Percentiles rank a stretch among this genome's conserved stretches.
Conservation (phyloP, 2,329 filamentous ascomycete genomes). For the Cladosporium sp. region DNA sequence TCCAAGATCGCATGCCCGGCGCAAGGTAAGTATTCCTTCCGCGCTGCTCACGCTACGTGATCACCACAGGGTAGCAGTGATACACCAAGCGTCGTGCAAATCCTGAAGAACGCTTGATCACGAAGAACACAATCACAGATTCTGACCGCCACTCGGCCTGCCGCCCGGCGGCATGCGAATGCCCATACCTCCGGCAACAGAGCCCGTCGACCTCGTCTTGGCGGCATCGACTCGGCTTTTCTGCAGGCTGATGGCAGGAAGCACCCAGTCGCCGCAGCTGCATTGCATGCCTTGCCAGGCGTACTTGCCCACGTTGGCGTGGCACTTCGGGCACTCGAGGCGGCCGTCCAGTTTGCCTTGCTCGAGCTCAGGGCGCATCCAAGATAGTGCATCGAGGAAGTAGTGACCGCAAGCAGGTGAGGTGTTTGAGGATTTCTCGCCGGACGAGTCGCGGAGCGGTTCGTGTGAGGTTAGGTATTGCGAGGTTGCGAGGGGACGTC, state of each 20-base stretch:
- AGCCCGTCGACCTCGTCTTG: conserved; percentile 27
- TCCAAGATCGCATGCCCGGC: neutral
- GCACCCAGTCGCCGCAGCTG: conserved; percentile 86
- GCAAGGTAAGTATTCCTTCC: conserved; percentile 14
- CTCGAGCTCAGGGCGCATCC: conserved; percentile 89
- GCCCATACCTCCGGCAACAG: conserved; percentile 29
- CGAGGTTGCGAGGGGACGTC: conserved; percentile 62
- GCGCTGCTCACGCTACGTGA: neutral
- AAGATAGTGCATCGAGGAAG: conserved; percentile 88
- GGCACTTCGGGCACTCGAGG: conserved; percentile 82
- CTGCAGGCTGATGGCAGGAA: conserved; percentile 84
- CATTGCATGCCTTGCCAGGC: conserved; percentile 95
- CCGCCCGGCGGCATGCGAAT: conserved; percentile 36
- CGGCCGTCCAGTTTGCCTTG: conserved; percentile 80
- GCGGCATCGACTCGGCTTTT: conserved; percentile 79
- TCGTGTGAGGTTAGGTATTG: conserved; percentile 69
- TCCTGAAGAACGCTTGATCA: neutral
- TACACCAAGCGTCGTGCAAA: neutral
- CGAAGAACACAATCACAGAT: conserved; percentile 1
- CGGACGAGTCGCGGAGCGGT: conserved; percentile 21
- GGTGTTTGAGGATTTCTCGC: conserved; percentile 29
- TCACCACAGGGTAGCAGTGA: neutral
- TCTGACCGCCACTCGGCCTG: conserved; percentile 10
- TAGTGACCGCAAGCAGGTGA: conserved; percentile 71
- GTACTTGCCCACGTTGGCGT: conserved; percentile 83